Evolutionary conservation across 1,139 yeast species (phyloP), one percentile per base, ranked within the genome.

Genomic region (Candida smagusa): DNA sequence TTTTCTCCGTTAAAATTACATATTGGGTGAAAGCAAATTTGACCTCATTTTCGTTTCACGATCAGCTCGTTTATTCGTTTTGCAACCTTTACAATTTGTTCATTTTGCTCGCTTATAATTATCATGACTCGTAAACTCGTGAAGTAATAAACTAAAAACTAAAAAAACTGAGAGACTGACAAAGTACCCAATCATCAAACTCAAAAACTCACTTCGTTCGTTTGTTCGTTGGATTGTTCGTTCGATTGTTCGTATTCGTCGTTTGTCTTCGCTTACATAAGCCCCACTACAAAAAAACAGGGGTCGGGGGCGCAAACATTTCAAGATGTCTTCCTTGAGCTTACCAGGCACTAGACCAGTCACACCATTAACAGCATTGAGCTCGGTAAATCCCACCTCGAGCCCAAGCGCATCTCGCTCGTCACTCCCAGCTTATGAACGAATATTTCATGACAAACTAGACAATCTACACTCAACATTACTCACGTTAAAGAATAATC

Each of bases 401-500:
- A 11, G 16, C 29, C 9, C 38, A 28, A 7, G 35, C 31, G 25
- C 45, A 28, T 37, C 28, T 6, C 36, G 40, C 16, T 24, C 12
- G 7, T 28, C n/a, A 12, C 28, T 54, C 11, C 61, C 61, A 11
- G 40, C 44, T 23, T 70, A 68, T 45, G 92, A 84, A 54, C 69
- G 70, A 46, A 59, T 59, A 6, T 63, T 80, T 40, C 67, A 74
- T 48, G 72, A 70, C 26, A 63, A 72, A 35, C 64, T 84, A 33
- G 53, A 65, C 2, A 61, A 55, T 12, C 72, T 79, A 32, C 72
- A 87, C 53, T 61, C 68, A 37, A 58, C 63, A 9, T 59, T 84
- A 23, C 67, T 81, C 4, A 59, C 62, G n/a, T 60, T 83, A 49
- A 84, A 84, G 55, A 79, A 77, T 52, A 83, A 84, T 57, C 70